Evolutionary conservation across 768 basidiomycete genomes (phyloP), one percentile per base, ranked within the genome.

Genomic region (Tylopilus sp.): DNA sequence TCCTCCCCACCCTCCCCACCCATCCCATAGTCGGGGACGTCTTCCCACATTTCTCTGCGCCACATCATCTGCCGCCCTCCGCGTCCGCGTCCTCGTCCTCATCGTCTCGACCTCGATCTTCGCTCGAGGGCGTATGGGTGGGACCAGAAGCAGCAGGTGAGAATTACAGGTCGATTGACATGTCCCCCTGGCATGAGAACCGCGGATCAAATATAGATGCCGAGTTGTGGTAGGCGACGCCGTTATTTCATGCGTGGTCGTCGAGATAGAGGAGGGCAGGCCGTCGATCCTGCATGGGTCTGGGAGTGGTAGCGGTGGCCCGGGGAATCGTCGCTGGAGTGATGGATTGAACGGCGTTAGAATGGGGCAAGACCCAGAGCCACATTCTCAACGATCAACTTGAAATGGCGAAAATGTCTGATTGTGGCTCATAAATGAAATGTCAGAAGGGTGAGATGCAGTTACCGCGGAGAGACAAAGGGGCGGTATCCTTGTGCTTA

Each of bases 121-220:
- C 52, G 42, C 49, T 53, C n/a, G 52, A 42, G n/a, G 48, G 28
- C 3, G 36, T 28, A 10, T 29, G 13, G 1, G 53, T 33, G 3
- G 64, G 57, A 6, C n/a, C n/a, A n/a, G 61, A 56, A 8, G 64
- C 19, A 67, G 13, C 67, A 61, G 2, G 65, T 60, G 16, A 67
- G 64, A 14, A 64, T 22, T 0, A 66, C 53, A n/a, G 68, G 67
- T 26, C 72, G 72, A 43, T 74, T 76, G 3, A 67, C 58, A 4
- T 70, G 68, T 10, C 60, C 10, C 78, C 79, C 3, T 57, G 56
- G 12, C 78, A 78, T 7, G 62, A 56, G 61, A 80, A 79, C 8
- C 80, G 74, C 17, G 63, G 68, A 64, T 81, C 81, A 7, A 66
- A 73, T 60, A 79, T 71, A 13, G 72, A 54, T 6, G 48, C 13